A percentile compares a stretch with the other conserved stretches of the same genome.
Conservation (phyloP, 2,329 filamentous ascomycete species). For the Scedosporium boydii region DNA sequence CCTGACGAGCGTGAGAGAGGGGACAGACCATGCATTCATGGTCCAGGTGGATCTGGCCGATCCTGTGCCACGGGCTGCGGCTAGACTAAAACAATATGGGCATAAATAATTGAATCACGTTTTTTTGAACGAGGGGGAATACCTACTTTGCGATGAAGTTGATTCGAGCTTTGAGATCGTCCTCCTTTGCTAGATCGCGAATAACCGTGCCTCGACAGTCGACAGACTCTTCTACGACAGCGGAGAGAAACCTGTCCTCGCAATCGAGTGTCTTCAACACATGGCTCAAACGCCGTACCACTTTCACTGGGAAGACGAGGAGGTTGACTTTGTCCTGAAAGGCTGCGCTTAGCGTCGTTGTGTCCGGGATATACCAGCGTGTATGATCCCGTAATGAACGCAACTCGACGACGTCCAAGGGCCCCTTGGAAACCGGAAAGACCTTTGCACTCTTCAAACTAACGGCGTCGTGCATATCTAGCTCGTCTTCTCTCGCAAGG, state of each 20-base stretch:
- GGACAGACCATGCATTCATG: conserved; percentile 7
- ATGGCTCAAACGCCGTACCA: background rate
- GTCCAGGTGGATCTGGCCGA: background rate
- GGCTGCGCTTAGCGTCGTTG: background rate
- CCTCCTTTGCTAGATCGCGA: background rate
- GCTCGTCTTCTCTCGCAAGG: background rate
- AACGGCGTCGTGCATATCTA: background rate
- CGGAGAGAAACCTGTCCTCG: background rate
- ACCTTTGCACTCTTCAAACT: background rate
- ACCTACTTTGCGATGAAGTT: background rate
- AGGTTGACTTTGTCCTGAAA: background rate
- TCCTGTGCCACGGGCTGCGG: background rate
- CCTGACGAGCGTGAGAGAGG: conserved; percentile 3
- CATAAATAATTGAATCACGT: background rate
- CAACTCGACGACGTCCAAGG: background rate
- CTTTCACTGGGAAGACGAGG: background rate
- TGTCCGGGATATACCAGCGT: background rate
- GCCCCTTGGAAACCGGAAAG: background rate
- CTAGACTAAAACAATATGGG: background rate
- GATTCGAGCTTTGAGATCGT: background rate
- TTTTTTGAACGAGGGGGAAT: background rate
- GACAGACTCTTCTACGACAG: no score
- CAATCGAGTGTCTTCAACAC: background rate
- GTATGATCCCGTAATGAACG: background rate
- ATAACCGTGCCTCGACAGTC: background rate